Base-by-base conservation (phyloP, 441 rosid genomes). In the Bruguiera hainesii region DNA sequence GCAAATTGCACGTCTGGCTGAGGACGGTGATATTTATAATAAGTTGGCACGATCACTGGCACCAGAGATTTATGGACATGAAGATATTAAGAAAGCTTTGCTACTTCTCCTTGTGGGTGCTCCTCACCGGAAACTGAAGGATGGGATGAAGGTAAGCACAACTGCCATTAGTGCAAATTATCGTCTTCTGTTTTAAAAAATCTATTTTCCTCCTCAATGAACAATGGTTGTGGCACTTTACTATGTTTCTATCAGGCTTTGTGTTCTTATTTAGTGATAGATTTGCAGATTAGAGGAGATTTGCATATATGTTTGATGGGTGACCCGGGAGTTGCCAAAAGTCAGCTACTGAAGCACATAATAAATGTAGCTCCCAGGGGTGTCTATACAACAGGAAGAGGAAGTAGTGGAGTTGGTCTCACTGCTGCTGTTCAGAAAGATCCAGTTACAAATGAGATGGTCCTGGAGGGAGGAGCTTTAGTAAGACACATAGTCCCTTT, bases 301-400 rank as follows among this genome's bases (percentile, higher is more conserved):
- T 62, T 96, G 65, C 99, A 96, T 82, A 79, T 96, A 73, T 96
- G 99, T 76, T 73, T 93, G 87, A 96, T 96, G 99, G 99, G 99
- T 69, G 99, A 96, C 85, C 98, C 98, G 84, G 98, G 99, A 57
- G 99, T 96, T 78, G 99, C 99, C 70, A 96, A 96, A 79, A 91
- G 99, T 89, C 99, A 96, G 83, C 99, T 96, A 80, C 95, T 96
- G 71, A 96, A 96, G 89, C 97, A 96, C 89, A 93, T 93, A 61
- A 89, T 96, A 70, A 93, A 93, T 71, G 97, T 96, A 60, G 98
- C 99, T 56, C 99, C 99, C 16, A 84, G 97, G 78, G 99, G 93
- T 63, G 86, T 96, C 67, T 96, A 96, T 77, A 96, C 99, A 48
- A 96, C 99, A 59, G 98, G 99, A 58, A 89, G 73, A 81, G 99